Base-by-base conservation (phyloP, 2,329 filamentous ascomycete genomes). In the Aspergillus transmontanensis region DNA sequence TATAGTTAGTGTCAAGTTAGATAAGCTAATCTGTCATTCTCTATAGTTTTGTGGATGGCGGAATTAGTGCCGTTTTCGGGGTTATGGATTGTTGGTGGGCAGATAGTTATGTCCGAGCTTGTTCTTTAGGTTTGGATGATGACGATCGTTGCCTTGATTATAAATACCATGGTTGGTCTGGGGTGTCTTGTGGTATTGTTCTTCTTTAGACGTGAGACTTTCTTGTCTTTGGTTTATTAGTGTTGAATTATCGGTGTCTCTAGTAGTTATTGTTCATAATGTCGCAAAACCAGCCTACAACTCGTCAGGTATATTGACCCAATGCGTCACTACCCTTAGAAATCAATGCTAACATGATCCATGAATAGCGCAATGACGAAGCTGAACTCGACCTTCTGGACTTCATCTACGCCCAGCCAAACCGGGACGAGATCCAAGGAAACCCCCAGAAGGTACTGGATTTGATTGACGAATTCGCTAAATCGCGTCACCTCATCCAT, bases 401-500 rank as follows among this genome's bases (percentile, higher is more conserved):
- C 66, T 92, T 86, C 73, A 81, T 94, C 60, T 90, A 89, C 75
- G 79, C 76, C 59, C 86, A 87, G 43, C 82, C 86, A 1, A 81
- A 89, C 64, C 76, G 91, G 32, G 85, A 89, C 3, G 79, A 87
- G 58, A 83, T 93, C 60, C 83, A 88, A 57, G 87, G 86, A 23
- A 87, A 86, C 23, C 90, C 91, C 0, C 73, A 83, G 19, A 84
- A 83, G 61, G 85, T 94, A 1, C 81, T 94, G 0, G 81, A 83
- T 30, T 86, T 86, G 32, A 93, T 94, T 74, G 90, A 94, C 71
- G 86, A 90, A 58, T 94, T 84, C 75, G 86, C 81, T 14, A 79
- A 85, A 50, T 83, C 86, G 65, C 90, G 89, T 73, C 91, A 89
- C 66, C 84, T 94, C 58, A 94, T 94, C 89, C 94, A 93, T 67